A percentile compares a stretch with the other conserved stretches of the same genome.
phyloP scores from a whole-genome alignment of 768 basidiomycete species.

The Lactifluus subvellereus region DNA sequence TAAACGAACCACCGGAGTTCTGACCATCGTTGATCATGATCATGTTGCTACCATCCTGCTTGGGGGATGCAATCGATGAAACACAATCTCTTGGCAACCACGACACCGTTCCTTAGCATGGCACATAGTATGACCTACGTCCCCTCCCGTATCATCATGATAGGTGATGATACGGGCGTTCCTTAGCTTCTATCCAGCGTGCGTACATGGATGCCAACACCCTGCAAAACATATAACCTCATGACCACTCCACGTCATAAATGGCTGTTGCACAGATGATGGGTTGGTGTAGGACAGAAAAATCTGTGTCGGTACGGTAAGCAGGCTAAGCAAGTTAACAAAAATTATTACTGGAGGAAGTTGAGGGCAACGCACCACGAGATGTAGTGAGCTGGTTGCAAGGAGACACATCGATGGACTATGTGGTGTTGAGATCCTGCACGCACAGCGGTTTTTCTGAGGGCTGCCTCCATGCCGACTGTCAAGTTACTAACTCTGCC shows the following conservation, averaged over 20 bases:
- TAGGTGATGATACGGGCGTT: neutral
- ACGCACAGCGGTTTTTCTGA: too few species aligned
- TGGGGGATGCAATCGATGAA: neutral
- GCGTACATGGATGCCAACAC: neutral
- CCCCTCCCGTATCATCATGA: neutral
- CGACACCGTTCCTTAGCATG: neutral
- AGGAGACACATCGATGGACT: too few species aligned
- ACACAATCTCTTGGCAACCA: neutral
- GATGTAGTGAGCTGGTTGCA: too few species aligned
- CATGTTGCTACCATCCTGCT: neutral
- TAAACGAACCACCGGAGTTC: neutral
- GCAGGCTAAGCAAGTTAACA: neutral
- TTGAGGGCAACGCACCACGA: too few species aligned
- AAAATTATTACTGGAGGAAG: neutral
- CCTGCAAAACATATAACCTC: neutral
- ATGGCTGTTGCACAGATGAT: neutral
- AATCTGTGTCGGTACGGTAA: neutral
- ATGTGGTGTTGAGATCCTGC: too few species aligned
- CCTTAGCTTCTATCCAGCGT: neutral
- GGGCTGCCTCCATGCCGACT: too few species aligned
- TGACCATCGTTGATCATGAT: neutral
- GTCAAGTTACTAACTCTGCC: too few species aligned
- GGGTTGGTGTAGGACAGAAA: neutral
- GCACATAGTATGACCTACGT: neutral
- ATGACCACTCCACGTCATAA: neutral